Evolutionary conservation across 192 early-diverging fungal genomes (phyloP).

Genomic region (Lunasporangiospora selenospora): DNA sequence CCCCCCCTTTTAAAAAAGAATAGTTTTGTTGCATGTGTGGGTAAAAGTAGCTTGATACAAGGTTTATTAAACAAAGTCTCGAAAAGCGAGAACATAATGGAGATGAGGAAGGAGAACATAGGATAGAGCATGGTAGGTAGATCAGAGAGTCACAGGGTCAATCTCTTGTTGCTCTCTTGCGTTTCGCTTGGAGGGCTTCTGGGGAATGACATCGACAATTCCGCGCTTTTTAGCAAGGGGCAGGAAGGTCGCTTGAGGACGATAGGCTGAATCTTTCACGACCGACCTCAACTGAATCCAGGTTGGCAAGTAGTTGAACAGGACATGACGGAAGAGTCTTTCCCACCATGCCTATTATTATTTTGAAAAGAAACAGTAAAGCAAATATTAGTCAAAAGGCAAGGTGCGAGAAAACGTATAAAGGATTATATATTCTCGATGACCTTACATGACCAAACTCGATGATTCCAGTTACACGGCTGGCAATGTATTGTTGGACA

Average conservation of each 20-base stretch:
- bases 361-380: background rate
- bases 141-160: no score
- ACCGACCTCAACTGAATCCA: background rate
- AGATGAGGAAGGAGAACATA: background rate
- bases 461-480: background rate
- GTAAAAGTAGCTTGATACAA: no score
- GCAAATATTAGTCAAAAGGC: background rate
- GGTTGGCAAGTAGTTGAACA: constrained; percentile 9
- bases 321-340: background rate
- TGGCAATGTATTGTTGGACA: background rate
- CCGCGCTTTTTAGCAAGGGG: background rate
- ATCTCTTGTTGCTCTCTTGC: constrained; percentile 7
- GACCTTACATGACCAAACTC: constrained; percentile 9
- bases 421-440: background rate
- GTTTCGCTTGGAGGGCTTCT: constrained; percentile 7
- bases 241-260: constrained; percentile 8
- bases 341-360: constrained; percentile 3
- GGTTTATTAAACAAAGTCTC: no score
- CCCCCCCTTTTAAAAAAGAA: no score
- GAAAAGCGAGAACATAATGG: no score
- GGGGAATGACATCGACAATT: background rate
- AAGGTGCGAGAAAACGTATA: background rate
- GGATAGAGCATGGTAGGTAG: background rate
- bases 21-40: no score
- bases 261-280: background rate